Evolutionary conservation across 371 early-diverging fungal genomes (phyloP).

Genomic region (Parasitella parasitica): DNA sequence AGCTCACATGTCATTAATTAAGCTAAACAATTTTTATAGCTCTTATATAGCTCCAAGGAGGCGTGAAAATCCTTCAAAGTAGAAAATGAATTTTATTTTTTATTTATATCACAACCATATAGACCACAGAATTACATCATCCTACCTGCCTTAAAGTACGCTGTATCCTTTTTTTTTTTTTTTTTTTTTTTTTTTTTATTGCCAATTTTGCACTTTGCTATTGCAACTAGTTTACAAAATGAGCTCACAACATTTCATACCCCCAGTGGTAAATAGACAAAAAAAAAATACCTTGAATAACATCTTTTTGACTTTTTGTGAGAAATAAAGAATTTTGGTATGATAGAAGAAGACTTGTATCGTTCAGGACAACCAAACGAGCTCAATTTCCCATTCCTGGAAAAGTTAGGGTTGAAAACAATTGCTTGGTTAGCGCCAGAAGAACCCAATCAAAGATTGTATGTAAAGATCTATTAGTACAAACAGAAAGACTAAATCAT

Average conservation of each 20-base stretch:
- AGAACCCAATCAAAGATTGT: conserved; percentile 93
- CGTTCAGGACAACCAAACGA: conserved; percentile 98
- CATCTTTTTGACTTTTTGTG: not conserved
- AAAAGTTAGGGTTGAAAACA: conserved; percentile 89
- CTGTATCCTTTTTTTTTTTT: not conserved
- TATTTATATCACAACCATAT: too few species aligned
- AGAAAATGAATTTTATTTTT: too few species aligned
- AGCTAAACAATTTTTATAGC: too few species aligned
- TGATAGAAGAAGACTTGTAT: conserved; percentile 95
- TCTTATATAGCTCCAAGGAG: too few species aligned
- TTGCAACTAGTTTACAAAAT: too few species aligned
- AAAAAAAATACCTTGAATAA: not conserved
- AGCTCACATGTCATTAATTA: too few species aligned
- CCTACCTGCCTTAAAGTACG: not conserved
- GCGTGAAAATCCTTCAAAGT: too few species aligned
- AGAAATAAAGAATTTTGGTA: conserved; percentile 82
- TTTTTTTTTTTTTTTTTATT: not conserved
- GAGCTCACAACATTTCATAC: conserved; percentile 82
- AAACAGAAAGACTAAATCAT: not conserved
- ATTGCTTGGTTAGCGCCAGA: conserved; percentile 94
- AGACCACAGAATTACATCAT: not conserved
- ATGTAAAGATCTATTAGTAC: conserved; percentile 5
- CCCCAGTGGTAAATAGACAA: conserved; percentile 56
- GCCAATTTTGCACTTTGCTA: not conserved
- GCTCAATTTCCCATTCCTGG: conserved; percentile 95